Conservation (phyloP, 768 basidiomycete genomes). For the Lentinus tigrinus region DNA sequence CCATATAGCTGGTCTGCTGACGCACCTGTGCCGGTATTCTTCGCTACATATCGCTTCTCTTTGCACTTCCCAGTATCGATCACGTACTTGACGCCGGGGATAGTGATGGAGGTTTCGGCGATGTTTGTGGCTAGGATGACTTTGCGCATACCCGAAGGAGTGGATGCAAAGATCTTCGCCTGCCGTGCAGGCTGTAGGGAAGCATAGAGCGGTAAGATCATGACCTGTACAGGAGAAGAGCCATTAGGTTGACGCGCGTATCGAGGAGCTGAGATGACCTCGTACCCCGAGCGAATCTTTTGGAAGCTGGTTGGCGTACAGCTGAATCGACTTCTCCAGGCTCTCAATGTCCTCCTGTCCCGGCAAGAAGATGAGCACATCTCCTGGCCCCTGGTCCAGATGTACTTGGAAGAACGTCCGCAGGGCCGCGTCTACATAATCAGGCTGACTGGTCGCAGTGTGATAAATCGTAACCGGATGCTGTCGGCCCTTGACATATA, state of each 20-base stretch:
- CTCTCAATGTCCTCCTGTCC: slow-evolving; percentile 97
- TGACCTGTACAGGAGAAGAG: slow-evolving; percentile 46
- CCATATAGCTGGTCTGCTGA: neutral
- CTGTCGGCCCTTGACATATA: slow-evolving; percentile 92
- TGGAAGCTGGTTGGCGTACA: slow-evolving; percentile 70
- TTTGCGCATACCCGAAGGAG: slow-evolving; percentile 73
- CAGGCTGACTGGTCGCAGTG: slow-evolving; percentile 65
- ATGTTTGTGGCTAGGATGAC: slow-evolving; percentile 97
- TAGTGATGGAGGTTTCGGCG: slow-evolving; percentile 96
- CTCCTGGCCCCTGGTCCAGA: slow-evolving; percentile 72
- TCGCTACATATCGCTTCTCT: slow-evolving; percentile 83
- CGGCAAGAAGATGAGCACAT: slow-evolving; percentile 92
- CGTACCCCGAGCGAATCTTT: slow-evolving; percentile 50
- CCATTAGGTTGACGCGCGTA: neutral
- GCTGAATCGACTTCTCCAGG: slow-evolving; percentile 70
- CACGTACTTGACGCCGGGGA: slow-evolving; percentile 93
- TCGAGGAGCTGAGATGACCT: neutral
- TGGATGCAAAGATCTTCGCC: slow-evolving; percentile 68
- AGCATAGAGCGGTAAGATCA: slow-evolving; percentile 82
- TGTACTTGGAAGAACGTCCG: slow-evolving; percentile 96
- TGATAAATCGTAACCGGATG: slow-evolving; percentile 88
- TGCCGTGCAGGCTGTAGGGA: slow-evolving; percentile 79
- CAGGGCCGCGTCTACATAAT: slow-evolving; percentile 88
- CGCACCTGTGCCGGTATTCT: slow-evolving; percentile 65
- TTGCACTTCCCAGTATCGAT: slow-evolving; percentile 97